These are phyloP conservation scores for Calocybe indica DNA, from an alignment of 768 basidiomycete species.

Conservation along the genomic window DNA sequence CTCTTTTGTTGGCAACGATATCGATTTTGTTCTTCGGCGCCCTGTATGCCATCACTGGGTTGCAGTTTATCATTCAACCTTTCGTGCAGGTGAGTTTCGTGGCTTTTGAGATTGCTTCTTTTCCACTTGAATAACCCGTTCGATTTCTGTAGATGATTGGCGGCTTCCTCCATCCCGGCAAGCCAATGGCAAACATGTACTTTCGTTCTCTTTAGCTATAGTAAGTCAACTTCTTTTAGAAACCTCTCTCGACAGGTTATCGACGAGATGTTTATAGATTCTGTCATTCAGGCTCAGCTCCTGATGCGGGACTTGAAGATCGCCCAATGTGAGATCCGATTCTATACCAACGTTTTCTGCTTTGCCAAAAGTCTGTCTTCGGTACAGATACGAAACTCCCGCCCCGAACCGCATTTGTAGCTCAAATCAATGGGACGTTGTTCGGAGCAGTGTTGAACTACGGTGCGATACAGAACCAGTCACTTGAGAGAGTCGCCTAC, in stretches of 20 bases:
- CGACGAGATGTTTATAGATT: no score
- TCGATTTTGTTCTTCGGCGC: constrained; percentile 50
- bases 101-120: neutral
- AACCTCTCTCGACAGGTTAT: no score
- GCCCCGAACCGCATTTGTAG: constrained; percentile 57
- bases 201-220: no score
- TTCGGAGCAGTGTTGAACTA: constrained; percentile 42
- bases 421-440: constrained; percentile 28
- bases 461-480: constrained; percentile 7
- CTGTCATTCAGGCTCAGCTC: no score
- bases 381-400: constrained; percentile 53
- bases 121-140: no score
- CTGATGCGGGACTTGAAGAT: no score
- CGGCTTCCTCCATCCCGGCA: no score
- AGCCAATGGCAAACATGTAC: no score
- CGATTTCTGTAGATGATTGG: no score
- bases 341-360: neutral
- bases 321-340: neutral
- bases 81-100: neutral
- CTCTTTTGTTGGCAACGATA: constrained; percentile 42
- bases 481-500: neutral
- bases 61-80: neutral
- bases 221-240: no score
- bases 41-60: constrained; percentile 45
- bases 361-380: neutral